These are phyloP conservation scores for Coprinellus micaceus DNA, from an alignment of 768 basidiomycete species.

Conservation along the genomic window DNA sequence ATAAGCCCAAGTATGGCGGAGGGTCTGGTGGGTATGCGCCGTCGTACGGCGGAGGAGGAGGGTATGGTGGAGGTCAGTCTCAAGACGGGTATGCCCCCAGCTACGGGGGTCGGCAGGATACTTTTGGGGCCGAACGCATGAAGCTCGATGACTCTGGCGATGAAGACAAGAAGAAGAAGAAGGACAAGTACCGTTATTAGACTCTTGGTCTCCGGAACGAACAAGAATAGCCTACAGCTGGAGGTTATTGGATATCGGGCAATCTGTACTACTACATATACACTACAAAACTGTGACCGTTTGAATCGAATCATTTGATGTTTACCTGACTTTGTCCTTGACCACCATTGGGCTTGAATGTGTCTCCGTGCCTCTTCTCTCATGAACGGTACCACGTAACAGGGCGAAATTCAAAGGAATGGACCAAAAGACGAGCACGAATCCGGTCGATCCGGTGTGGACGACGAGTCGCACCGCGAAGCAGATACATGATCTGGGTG, in stretches of 20 bases:
- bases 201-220: background rate
- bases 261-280: background rate
- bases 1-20: slow-evolving; percentile 8
- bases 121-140: slow-evolving; percentile 51
- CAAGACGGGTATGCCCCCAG: slow-evolving; percentile 22
- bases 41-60: slow-evolving; percentile 13
- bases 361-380: background rate
- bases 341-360: background rate
- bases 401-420: slow-evolving; percentile 2
- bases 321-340: slow-evolving; percentile 2
- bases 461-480: slow-evolving; percentile 74
- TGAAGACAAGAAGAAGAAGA: slow-evolving; percentile 19
- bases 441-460: slow-evolving; percentile 77
- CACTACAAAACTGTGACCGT: background rate
- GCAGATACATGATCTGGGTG: slow-evolving; percentile 76
- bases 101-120: slow-evolving; percentile 36
- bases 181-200: slow-evolving; percentile 1
- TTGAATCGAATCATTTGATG: background rate
- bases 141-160: slow-evolving; percentile 38
- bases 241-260: background rate
- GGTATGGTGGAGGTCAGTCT: slow-evolving; percentile 3
- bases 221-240: background rate
- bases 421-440: slow-evolving; percentile 28
- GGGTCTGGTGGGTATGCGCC: slow-evolving; percentile 15
- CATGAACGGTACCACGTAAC: background rate